A percentile compares a stretch with the other conserved stretches of the same genome.
Evolutionary conservation across 75 land plant genomes (phyloP).

Genomic region (Sequoiadendron giganteum): DNA sequence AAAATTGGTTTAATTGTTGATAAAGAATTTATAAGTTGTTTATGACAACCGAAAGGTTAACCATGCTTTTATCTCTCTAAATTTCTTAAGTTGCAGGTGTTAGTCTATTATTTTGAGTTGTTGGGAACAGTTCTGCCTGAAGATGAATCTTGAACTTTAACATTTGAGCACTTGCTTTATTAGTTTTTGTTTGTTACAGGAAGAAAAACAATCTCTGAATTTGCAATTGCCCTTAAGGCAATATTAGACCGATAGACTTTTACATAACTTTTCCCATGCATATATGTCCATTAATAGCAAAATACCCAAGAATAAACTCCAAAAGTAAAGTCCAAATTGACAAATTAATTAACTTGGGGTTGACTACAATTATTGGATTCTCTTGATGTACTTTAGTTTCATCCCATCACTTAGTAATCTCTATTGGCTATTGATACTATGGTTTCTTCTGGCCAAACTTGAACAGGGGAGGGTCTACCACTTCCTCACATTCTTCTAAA

Average conservation of each 20-base stretch:
- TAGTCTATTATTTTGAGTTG: background rate
- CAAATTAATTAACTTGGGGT: background rate
- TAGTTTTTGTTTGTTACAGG: background rate
- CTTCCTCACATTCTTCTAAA: no score
- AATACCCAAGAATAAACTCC: background rate
- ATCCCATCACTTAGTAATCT: no score
- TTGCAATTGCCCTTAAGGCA: background rate
- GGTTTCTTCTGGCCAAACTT: no score
- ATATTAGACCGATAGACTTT: background rate
- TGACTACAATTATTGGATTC: no score
- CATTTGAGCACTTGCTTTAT: background rate
- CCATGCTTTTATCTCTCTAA: background rate
- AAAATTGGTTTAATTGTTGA: background rate
- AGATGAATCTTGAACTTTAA: background rate
- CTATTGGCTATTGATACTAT: no score
- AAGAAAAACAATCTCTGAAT: background rate
- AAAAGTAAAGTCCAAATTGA: background rate
- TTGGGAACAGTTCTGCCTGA: background rate
- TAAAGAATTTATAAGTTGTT: background rate
- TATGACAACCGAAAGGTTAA: background rate
- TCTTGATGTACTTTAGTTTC: no score
- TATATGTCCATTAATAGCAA: background rate
- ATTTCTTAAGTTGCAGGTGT: background rate
- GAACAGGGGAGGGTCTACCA: no score
- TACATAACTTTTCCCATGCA: background rate